These are phyloP conservation scores for Avicennia marina DNA, from an alignment of 257 asterid genomes.

Conservation along the genomic window DNA sequence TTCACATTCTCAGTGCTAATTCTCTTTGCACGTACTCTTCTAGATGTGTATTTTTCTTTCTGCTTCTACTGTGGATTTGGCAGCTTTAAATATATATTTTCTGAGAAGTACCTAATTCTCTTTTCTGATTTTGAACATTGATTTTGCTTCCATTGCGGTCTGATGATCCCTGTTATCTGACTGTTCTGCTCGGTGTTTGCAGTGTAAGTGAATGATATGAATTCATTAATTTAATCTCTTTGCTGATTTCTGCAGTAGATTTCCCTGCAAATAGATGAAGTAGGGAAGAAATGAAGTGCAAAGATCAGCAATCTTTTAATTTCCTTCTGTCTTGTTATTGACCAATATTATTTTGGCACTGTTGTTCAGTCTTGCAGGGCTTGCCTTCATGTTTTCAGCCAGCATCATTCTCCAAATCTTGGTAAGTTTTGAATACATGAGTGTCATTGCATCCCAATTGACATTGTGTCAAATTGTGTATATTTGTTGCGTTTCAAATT, in stretches of 20 bases:
- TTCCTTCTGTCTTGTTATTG: slow-evolving; percentile 6
- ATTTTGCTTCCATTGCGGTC: slow-evolving; percentile 24
- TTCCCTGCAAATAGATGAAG: slow-evolving; percentile 3
- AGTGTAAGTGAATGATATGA: slow-evolving; percentile 64
- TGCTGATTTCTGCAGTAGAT: slow-evolving; percentile 13
- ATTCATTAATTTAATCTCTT: slow-evolving; percentile 13
- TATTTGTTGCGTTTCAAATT: too few relatives aligned
- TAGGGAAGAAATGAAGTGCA: slow-evolving; percentile 12
- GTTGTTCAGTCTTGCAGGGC: slow-evolving; percentile 91
- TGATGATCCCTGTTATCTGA: slow-evolving; percentile 18
- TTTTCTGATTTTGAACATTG: slow-evolving; percentile 15
- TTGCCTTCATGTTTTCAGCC: slow-evolving; percentile 96
- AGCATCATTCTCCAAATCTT: slow-evolving; percentile 88
- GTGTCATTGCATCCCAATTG: too few relatives aligned
- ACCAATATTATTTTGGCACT: slow-evolving; percentile 15
- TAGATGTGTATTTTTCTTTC: neutral
- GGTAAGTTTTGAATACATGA: slow-evolving; percentile 45
- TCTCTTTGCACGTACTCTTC: neutral
- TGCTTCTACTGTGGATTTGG: slow-evolving; percentile 9
- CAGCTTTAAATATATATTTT: slow-evolving; percentile 4
- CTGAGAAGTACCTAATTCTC: slow-evolving; percentile 10
- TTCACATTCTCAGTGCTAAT: slow-evolving; percentile 6
- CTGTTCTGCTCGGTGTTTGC: slow-evolving; percentile 33
- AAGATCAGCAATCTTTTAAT: slow-evolving; percentile 4
- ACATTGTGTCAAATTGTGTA: too few relatives aligned